Evolutionary conservation across 345 rosid species (phyloP).

Genomic region (Turnera subulata): DNA sequence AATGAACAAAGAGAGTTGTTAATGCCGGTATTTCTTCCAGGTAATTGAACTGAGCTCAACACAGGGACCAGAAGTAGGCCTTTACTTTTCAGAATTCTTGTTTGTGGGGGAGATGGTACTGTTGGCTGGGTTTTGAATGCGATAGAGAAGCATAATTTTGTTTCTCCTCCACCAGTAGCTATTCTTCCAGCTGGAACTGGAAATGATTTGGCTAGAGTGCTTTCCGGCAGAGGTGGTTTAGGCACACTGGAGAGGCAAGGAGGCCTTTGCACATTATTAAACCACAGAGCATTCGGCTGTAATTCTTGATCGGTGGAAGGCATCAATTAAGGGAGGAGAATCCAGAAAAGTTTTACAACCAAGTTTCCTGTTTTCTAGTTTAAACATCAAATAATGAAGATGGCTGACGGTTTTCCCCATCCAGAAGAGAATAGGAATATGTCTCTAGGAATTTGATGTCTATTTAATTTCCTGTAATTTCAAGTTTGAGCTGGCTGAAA

Average conservation of each 20-base stretch:
- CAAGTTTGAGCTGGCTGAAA: conserved; percentile 12
- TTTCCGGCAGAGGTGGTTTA: conserved; percentile 77
- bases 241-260: conserved; percentile 61
- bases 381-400: background rate
- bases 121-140: conserved; percentile 82
- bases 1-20: background rate
- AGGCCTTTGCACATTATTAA: conserved; percentile 57
- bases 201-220: conserved; percentile 75
- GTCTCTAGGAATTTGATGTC: too few relatives aligned
- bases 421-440: too few relatives aligned
- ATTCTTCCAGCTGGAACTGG: conserved; percentile 87
- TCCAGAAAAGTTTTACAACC: conserved; percentile 71
- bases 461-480: too few relatives aligned
- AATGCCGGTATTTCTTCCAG: conserved; percentile 27
- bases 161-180: conserved; percentile 84
- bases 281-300: conserved; percentile 69
- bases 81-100: conserved; percentile 71
- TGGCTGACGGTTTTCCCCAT: background rate
- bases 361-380: too few relatives aligned
- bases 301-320: conserved; percentile 83
- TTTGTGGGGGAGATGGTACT: conserved; percentile 92
- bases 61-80: conserved; percentile 74
- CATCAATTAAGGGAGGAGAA: conserved; percentile 64
- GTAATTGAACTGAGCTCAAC: conserved; percentile 68
- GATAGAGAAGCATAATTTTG: conserved; percentile 64